A percentile compares a stretch with the other conserved stretches of the same genome.
phyloP scores from a whole-genome alignment of 1,284 basidiomycete genomes.

The Ganoderma resinaceum region DNA sequence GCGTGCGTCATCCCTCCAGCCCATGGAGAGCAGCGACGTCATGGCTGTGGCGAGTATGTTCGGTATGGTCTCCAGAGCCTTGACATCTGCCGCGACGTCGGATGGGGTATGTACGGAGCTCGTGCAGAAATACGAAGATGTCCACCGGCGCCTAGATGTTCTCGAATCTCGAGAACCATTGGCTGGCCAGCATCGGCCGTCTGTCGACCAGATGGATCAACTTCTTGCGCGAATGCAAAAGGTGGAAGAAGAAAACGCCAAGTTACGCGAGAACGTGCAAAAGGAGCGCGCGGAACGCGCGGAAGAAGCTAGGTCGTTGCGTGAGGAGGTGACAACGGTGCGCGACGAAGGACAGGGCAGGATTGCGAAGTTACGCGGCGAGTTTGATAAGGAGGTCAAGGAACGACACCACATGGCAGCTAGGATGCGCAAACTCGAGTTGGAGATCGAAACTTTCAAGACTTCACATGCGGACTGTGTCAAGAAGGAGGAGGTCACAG shows the following conservation, averaged over 20 bases:
- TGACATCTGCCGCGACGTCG: neutral
- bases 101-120: neutral
- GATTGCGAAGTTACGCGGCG: neutral
- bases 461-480: neutral
- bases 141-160: neutral
- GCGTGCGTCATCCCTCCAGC: neutral
- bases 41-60: neutral
- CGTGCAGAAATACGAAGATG: neutral
- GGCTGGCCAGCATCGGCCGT: neutral
- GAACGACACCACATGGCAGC: neutral
- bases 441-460: neutral
- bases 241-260: neutral
- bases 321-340: neutral
- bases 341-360: neutral
- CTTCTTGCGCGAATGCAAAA: constrained; percentile 8
- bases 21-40: neutral
- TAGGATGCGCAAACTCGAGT: neutral
- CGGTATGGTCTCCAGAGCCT: neutral
- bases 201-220: neutral
- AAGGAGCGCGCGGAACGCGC: constrained; percentile 6
- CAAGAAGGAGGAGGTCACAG: neutral
- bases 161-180: neutral
- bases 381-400: constrained; percentile 6
- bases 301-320: neutral
- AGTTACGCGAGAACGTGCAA: neutral